Evolutionary conservation across 768 basidiomycete genomes (phyloP).

Genomic region (Lenzites betulinus): DNA sequence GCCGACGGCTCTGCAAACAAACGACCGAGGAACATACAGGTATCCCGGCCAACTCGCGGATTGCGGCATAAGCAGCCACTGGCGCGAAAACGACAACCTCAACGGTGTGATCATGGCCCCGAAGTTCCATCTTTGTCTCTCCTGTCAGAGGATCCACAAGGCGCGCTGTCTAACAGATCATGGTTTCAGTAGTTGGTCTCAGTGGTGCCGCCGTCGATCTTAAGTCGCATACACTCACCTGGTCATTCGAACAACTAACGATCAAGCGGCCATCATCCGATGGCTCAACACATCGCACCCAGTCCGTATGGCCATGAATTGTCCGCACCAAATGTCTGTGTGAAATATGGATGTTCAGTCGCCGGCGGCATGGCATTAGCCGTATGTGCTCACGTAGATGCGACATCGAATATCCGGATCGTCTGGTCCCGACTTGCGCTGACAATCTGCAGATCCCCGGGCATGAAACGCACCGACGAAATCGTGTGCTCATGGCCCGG

Average conservation of each 20-base stretch:
- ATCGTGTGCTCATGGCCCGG: constrained; percentile 63
- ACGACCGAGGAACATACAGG: constrained; percentile 34
- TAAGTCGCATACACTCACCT: constrained; percentile 40
- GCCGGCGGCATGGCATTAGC: background rate
- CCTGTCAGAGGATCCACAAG: constrained; percentile 52
- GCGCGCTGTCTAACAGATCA: constrained; percentile 45
- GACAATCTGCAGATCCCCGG: constrained; percentile 52
- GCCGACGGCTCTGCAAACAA: background rate
- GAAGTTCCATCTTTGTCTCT: constrained; percentile 51
- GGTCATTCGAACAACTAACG: constrained; percentile 55
- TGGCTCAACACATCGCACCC: constrained; percentile 46
- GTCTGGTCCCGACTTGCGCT: constrained; percentile 58
- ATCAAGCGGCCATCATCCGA: constrained; percentile 47
- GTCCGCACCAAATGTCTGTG: constrained; percentile 53
- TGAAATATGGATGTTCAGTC: background rate
- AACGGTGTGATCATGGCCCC: constrained; percentile 58
- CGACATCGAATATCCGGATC: constrained; percentile 57
- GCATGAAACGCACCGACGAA: constrained; percentile 54
- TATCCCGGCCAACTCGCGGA: constrained; percentile 50
- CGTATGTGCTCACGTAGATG: constrained; percentile 45
- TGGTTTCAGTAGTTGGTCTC: background rate
- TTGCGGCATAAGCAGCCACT: constrained; percentile 41
- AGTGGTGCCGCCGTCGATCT: background rate
- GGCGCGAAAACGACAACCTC: constrained; percentile 57
- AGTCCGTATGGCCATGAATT: constrained; percentile 52